phyloP scores from a whole-genome alignment of 352 stramenopile genomes.

The Globisporangium spinosum region DNA sequence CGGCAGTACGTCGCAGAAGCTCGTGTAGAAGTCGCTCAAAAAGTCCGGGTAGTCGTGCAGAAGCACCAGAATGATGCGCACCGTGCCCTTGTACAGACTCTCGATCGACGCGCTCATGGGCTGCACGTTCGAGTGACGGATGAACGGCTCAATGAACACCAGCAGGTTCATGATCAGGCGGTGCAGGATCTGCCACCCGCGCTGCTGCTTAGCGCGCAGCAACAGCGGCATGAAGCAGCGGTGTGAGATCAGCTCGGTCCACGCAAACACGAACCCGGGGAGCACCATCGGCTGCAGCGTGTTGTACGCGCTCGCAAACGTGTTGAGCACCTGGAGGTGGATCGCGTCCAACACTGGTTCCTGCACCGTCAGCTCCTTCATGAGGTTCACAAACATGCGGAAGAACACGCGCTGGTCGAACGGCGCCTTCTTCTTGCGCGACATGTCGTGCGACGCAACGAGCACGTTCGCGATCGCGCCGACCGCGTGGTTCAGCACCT shows the following conservation, averaged over 20 bases:
- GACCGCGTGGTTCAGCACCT: conserved; percentile 95
- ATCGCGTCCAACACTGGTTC: conserved; percentile 93
- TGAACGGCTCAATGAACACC: conserved; percentile 96
- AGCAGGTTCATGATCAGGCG: conserved; percentile 97
- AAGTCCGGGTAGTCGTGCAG: conserved; percentile 99
- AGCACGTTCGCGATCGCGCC: conserved; percentile 93
- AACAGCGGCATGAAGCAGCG: conserved; percentile 98
- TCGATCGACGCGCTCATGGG: conserved; percentile 89
- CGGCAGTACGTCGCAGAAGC: conserved; percentile 97
- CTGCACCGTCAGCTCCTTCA: conserved; percentile 95
- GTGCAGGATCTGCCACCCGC: conserved; percentile 96
- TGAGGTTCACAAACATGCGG: conserved; percentile 96
- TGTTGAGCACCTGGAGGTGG: conserved; percentile 93
- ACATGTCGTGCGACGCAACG: conserved; percentile 82
- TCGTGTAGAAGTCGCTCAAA: conserved; percentile 96
- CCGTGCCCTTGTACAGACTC: conserved; percentile 96
- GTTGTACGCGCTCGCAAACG: conserved; percentile 97
- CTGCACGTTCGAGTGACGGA: conserved; percentile 85
- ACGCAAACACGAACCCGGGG: conserved; percentile 97
- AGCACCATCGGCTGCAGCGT: conserved; percentile 94
- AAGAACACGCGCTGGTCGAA: conserved; percentile 99
- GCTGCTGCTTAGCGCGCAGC: conserved; percentile 91
- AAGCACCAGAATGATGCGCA: conserved; percentile 97
- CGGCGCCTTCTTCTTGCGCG: conserved; percentile 73
- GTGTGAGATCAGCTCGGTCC: conserved; percentile 98